A percentile compares a stretch with the other conserved stretches of the same genome.
phyloP scores from a whole-genome alignment of 148 eudicot species.

The Rheum nobile region DNA sequence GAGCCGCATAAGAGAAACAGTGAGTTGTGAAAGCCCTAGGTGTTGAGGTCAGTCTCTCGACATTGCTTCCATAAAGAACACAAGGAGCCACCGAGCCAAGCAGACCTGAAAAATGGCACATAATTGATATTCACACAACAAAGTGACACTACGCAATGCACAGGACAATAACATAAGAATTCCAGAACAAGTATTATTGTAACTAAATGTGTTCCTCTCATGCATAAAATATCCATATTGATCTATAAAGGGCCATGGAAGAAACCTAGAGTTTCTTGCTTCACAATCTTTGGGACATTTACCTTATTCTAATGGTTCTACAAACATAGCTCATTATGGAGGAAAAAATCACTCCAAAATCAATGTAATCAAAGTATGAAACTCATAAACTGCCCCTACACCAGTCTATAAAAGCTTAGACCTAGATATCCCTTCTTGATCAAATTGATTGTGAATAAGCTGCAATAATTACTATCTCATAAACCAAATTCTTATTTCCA shows the following conservation, averaged over 20 bases:
- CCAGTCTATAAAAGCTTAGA: background rate
- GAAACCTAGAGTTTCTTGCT: background rate
- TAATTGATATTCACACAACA: background rate
- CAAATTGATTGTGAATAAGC: background rate
- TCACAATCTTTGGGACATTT: background rate
- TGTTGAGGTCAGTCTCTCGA: slow-evolving; percentile 56
- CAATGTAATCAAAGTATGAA: background rate
- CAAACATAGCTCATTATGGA: background rate
- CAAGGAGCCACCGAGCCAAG: slow-evolving; percentile 85
- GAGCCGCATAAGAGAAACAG: slow-evolving; percentile 67
- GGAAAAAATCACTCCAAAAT: background rate
- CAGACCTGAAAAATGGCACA: slow-evolving; percentile 22
- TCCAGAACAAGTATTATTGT: background rate
- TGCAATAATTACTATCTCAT: background rate
- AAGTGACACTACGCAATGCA: background rate
- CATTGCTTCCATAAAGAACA: slow-evolving; percentile 78
- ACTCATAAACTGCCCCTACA: background rate
- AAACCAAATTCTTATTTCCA: background rate
- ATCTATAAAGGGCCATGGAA: background rate
- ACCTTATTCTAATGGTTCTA: background rate
- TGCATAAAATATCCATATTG: background rate
- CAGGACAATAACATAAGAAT: background rate
- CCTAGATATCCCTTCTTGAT: background rate
- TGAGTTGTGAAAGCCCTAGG: slow-evolving; percentile 59
- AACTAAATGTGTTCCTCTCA: background rate